These are phyloP conservation scores for Lippia alba DNA, from an alignment of 305 asterid genomes.

Conservation along the genomic window DNA sequence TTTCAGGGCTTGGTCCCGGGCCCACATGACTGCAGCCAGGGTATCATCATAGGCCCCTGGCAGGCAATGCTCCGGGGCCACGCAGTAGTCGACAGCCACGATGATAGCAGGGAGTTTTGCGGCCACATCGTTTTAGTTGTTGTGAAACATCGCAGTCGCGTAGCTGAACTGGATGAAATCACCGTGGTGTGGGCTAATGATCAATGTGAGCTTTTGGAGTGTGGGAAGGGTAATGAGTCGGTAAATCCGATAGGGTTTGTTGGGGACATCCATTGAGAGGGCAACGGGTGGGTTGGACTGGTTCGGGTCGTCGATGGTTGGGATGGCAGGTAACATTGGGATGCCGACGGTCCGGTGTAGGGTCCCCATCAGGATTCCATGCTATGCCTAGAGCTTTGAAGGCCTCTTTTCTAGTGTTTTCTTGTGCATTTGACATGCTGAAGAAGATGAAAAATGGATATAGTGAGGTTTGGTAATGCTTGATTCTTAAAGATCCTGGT, in stretches of 20 bases:
- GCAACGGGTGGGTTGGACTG: not conserved
- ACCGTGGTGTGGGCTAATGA: slow-evolving; percentile 41
- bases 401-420: slow-evolving; percentile 41
- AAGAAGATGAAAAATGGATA: not conserved
- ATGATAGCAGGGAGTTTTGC: slow-evolving; percentile 35
- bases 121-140: slow-evolving; percentile 30
- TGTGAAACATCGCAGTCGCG: slow-evolving; percentile 33
- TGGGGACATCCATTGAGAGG: slow-evolving; percentile 24
- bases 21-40: slow-evolving; percentile 31
- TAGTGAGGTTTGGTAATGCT: too few species aligned
- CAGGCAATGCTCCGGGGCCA: slow-evolving; percentile 45
- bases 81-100: slow-evolving; percentile 41
- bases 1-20: slow-evolving; percentile 22
- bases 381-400: slow-evolving; percentile 37
- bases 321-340: slow-evolving; percentile 36
- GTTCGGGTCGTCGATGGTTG: not conserved
- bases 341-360: slow-evolving; percentile 30
- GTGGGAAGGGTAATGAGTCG: slow-evolving; percentile 4
- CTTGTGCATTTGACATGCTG: not conserved
- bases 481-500: too few species aligned
- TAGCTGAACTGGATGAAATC: slow-evolving; percentile 36
- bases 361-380: slow-evolving; percentile 38
- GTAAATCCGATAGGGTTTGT: slow-evolving; percentile 28
- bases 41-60: slow-evolving; percentile 47
- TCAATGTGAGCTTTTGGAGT: slow-evolving; percentile 33